Conservation (phyloP, 2,329 filamentous ascomycete genomes). For the Coniochaeta sp. region DNA sequence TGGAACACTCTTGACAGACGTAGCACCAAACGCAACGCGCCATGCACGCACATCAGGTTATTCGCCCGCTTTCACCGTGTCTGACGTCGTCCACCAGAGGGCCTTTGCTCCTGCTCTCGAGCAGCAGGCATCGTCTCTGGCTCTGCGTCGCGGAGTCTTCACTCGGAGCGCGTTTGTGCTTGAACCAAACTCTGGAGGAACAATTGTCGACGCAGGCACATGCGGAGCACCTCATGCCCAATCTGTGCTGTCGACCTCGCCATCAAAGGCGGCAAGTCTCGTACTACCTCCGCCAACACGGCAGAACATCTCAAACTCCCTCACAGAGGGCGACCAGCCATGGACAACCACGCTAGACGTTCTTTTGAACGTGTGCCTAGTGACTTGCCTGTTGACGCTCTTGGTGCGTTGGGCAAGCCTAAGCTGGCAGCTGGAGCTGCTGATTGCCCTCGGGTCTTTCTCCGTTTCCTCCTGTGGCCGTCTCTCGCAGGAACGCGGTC, state of each 20-base stretch:
- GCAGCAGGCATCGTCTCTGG: not conserved
- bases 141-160: not conserved
- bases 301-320: not conserved
- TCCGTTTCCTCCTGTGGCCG: not conserved
- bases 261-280: not conserved
- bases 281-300: not conserved
- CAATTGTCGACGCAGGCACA: not conserved
- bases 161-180: not conserved
- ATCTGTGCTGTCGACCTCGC: not conserved
- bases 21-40: not conserved
- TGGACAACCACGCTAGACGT: slow-evolving; percentile 6
- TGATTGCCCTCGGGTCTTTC: not conserved
- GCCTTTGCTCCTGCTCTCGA: not conserved
- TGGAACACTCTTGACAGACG: not conserved
- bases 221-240: not conserved
- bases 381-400: slow-evolving; percentile 14
- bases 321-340: not conserved
- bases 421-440: slow-evolving; percentile 7
- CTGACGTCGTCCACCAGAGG: not conserved
- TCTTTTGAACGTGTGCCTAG: slow-evolving; percentile 17
- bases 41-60: not conserved
- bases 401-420: slow-evolving; percentile 6
- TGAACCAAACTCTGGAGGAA: not conserved
- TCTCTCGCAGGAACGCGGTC: not conserved
- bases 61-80: not conserved